Evolutionary conservation across 2,329 filamentous ascomycete genomes (phyloP), one percentile per base, ranked within the genome.

Genomic region (Colletotrichum scovillei): DNA sequence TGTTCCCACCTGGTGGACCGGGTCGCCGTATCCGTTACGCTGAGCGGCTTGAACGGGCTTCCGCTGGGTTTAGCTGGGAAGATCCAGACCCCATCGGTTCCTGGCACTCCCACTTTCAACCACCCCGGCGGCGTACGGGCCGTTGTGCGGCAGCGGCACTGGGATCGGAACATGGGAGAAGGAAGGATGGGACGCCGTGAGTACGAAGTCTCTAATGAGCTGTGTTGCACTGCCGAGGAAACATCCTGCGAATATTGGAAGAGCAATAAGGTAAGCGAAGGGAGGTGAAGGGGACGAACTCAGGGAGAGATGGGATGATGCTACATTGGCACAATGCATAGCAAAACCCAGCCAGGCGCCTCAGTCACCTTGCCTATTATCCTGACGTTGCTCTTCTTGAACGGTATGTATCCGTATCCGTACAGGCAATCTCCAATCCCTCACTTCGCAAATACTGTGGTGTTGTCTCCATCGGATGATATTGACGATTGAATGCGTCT

Each of bases 201-300:
- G 67, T 73, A 73, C 70, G 70, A 70, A 57, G n/a, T 46, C 24
- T 35, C 30, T 56, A 70, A 73, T 70, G 70, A 60, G 65, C 59
- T 57, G 38, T 26, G 55, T 26, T 24, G 46, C 70, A 60, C 70
- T 73, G 70, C 67, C 53, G 60, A 52, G 67, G 35, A 70, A 65
- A 63, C 53, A 55, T 62, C 30, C 57, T 38, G 11, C 22, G 60
- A 52, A 65, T 62, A 22, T 65, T 65, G 66, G 42, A 30, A 53
- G 49, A 28, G n/a, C 32, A 62, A 70, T 56, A 30, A 57, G 24
- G 70, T 60, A 70, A 28, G 49, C 55, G 56, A 73, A 57, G 55
- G 56, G 58, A 59, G 35, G 35, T 59, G 53, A 24, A 30, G 28
- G 46, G 28, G 35, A 24, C 14, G 62, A 52, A 52, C 58, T 46